Conservation (phyloP, 2,329 filamentous ascomycete species). For the Neonectria punicea region DNA sequence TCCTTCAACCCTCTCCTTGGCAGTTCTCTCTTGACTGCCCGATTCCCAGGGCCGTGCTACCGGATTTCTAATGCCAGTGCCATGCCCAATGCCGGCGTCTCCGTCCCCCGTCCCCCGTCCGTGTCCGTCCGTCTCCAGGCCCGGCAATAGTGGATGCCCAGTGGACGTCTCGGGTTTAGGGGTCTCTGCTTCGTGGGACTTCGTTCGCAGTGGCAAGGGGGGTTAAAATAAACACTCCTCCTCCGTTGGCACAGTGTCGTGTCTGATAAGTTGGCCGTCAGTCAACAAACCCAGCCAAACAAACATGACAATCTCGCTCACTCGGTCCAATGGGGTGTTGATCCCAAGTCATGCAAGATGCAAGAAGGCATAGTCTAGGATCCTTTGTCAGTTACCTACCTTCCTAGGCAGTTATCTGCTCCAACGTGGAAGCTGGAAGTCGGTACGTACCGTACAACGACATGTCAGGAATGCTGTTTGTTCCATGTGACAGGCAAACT, state of each 20-base stretch:
- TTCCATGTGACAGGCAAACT: neutral
- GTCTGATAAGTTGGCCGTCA: neutral
- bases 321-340: conserved; percentile 3
- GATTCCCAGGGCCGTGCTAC: neutral
- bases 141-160: neutral
- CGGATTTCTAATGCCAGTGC: neutral
- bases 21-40: too few relatives aligned
- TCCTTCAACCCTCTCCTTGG: neutral
- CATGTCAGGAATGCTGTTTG: neutral
- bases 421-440: too few relatives aligned
- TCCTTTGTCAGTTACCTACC: neutral
- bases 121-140: neutral
- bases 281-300: conserved; percentile 1
- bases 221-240: neutral
- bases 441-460: too few relatives aligned
- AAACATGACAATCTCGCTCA: conserved; percentile 5
- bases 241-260: conserved; percentile 2
- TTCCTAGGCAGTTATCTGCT: too few relatives aligned
- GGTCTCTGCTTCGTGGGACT: neutral
- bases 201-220: neutral
- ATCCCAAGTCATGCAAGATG: neutral
- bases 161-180: neutral
- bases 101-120: neutral
- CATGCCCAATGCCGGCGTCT: neutral
- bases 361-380: too few relatives aligned